Conservation (phyloP, 441 rosid species). For the Jatropha podagrica region DNA sequence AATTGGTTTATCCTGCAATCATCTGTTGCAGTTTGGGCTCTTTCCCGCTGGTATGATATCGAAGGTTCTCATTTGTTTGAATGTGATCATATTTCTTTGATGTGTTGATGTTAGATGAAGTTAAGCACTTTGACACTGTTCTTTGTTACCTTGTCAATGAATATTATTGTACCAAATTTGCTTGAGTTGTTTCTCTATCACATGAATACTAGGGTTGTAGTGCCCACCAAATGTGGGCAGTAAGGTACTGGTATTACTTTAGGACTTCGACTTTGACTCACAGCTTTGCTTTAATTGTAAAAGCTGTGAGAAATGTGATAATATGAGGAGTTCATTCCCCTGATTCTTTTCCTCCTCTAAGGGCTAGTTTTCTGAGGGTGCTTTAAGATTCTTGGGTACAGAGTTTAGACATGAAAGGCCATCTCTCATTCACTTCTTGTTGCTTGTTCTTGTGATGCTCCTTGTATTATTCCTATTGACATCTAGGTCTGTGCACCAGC, state of each 20-base stretch:
- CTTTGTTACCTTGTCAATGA: slow-evolving; percentile 13
- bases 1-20: slow-evolving; percentile 9
- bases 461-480: neutral
- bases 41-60: slow-evolving; percentile 11
- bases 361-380: neutral
- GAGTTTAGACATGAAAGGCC: neutral
- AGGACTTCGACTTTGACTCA: slow-evolving; percentile 14
- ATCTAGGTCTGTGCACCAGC: neutral
- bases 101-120: slow-evolving; percentile 21
- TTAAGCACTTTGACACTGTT: slow-evolving; percentile 15
- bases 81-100: slow-evolving; percentile 14
- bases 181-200: slow-evolving; percentile 11
- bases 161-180: slow-evolving; percentile 11
- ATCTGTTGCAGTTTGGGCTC: slow-evolving; percentile 16
- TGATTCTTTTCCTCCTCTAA: neutral
- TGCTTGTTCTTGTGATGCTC: no score
- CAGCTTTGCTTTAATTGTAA: slow-evolving; percentile 18
- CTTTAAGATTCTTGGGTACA: neutral
- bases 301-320: neutral
- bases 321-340: neutral
- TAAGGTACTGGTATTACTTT: slow-evolving; percentile 17
- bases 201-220: slow-evolving; percentile 18
- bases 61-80: slow-evolving; percentile 22
- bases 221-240: slow-evolving; percentile 26
- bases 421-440: neutral